phyloP scores from a whole-genome alignment of 164 flowering plant genomes.

The Warburgia ugandensis region DNA sequence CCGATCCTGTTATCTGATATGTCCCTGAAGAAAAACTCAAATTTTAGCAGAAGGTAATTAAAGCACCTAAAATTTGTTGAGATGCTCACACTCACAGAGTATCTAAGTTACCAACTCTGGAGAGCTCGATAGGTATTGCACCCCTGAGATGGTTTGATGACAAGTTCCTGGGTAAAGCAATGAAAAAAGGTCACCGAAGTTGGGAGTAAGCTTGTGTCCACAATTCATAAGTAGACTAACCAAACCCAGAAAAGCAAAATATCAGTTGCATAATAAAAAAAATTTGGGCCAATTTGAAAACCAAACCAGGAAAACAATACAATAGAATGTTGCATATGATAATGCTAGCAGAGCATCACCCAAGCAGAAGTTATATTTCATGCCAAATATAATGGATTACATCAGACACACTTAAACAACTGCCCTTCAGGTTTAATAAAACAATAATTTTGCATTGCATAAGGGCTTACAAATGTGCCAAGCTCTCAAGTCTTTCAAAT shows the following conservation, averaged over 20 bases:
- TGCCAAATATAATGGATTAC: no score
- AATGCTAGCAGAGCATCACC: no score
- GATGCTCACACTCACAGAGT: conserved; percentile 55
- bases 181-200: not conserved
- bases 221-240: no score
- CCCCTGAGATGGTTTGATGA: conserved; percentile 64
- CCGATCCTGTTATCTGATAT: conserved; percentile 64
- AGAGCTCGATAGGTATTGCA: conserved; percentile 79
- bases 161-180: conserved; percentile 48
- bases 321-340: no score
- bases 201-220: not conserved
- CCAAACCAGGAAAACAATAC: not conserved
- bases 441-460: no score
- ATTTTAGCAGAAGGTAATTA: not conserved
- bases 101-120: conserved; percentile 83
- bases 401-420: no score
- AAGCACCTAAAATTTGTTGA: not conserved
- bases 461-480: conserved; percentile 76
- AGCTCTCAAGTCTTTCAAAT: conserved; percentile 61
- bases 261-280: no score
- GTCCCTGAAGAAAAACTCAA: conserved; percentile 46
- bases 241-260: no score
- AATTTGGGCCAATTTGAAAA: no score
- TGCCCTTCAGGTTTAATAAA: no score
- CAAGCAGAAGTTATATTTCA: no score